phyloP scores from a whole-genome alignment of 768 basidiomycete species.

The Tricholoma flavovirens region DNA sequence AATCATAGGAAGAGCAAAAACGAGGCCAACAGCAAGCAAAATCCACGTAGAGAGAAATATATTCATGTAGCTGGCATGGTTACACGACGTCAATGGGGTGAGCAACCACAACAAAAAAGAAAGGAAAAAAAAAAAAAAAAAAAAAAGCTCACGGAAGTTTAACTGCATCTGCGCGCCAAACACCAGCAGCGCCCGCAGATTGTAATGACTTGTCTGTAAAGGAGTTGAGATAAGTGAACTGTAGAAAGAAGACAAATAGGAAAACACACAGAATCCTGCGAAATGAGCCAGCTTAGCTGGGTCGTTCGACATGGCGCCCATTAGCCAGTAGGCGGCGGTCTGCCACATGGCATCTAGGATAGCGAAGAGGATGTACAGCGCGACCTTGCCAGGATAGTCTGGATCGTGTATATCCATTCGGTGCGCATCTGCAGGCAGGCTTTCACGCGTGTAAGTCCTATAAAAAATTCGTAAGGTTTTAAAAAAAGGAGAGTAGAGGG shows the following conservation, averaged over 20 bases:
- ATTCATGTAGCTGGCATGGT: conserved; percentile 49
- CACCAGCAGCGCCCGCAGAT: conserved; percentile 70
- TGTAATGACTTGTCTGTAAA: conserved; percentile 63
- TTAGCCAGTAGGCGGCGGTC: conserved; percentile 74
- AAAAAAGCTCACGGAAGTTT: conserved; percentile 57
- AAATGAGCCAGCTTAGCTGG: conserved; percentile 75
- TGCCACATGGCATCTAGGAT: conserved; percentile 84
- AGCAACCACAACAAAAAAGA: too few species aligned
- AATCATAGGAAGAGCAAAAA: conserved; percentile 72
- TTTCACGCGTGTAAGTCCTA: conserved; percentile 54
- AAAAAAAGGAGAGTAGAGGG: background rate
- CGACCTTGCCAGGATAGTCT: conserved; percentile 50
- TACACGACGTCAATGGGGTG: background rate
- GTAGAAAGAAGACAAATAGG: too few species aligned
- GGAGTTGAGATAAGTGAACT: background rate
- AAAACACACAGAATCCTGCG: conserved; percentile 68
- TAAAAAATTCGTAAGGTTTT: conserved; percentile 9
- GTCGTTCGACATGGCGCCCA: conserved; percentile 86
- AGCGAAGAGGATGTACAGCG: conserved; percentile 69
- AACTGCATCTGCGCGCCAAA: conserved; percentile 67
- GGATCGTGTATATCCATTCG: conserved; percentile 57
- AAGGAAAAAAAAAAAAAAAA: too few species aligned
- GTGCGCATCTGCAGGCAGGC: conserved; percentile 28
- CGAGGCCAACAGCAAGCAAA: conserved; percentile 57
- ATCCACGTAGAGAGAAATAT: conserved; percentile 72